Evolutionary conservation across 2,329 filamentous ascomycete species (phyloP).

Genomic region (Pezicula rhizophila): DNA sequence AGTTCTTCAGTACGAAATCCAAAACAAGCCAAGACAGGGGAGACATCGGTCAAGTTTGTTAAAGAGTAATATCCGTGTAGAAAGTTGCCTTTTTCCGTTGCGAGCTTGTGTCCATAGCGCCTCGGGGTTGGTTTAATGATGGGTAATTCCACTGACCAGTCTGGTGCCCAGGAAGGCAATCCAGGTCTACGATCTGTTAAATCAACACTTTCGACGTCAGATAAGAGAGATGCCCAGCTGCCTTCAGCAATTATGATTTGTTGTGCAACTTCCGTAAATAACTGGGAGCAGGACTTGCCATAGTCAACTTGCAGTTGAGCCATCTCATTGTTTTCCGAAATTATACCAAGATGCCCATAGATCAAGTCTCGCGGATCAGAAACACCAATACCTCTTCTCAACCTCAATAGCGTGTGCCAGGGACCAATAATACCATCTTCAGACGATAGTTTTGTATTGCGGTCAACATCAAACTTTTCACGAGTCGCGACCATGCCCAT

Average conservation of each 20-base stretch:
- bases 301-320: background rate
- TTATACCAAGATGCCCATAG: background rate
- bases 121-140: too few relatives aligned
- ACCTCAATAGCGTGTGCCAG: background rate
- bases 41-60: too few relatives aligned
- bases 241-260: too few relatives aligned
- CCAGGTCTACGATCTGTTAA: background rate
- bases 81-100: too few relatives aligned
- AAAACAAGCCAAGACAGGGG: too few relatives aligned
- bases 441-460: background rate
- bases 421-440: background rate
- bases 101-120: too few relatives aligned
- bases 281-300: too few relatives aligned
- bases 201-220: too few relatives aligned
- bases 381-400: constrained; percentile 1
- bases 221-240: too few relatives aligned
- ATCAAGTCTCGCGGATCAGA: constrained; percentile 1
- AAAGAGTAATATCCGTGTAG: too few relatives aligned
- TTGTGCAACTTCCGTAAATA: too few relatives aligned
- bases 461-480: background rate
- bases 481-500: background rate
- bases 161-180: constrained; percentile 3
- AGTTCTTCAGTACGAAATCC: too few relatives aligned
- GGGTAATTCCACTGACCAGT: background rate
- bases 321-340: background rate